Evolutionary conservation across 148 eudicot species (phyloP).

Genomic region (Nyssa sinensis): DNA sequence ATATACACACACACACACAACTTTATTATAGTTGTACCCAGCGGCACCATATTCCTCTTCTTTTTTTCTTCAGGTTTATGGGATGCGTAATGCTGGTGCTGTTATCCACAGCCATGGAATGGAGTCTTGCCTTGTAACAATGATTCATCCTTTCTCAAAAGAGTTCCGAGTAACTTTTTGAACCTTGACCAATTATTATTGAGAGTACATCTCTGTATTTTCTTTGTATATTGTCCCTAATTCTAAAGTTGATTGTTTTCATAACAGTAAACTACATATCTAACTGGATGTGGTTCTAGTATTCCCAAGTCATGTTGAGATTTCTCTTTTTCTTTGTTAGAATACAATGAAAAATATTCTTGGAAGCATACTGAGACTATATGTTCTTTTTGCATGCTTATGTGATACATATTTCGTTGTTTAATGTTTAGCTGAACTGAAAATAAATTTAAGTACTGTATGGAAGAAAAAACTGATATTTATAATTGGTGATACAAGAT

Average conservation of each 20-base stretch:
- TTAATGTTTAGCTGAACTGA: too few relatives aligned
- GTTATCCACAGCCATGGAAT: conserved; percentile 14
- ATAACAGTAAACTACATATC: neutral
- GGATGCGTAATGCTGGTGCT: conserved; percentile 16
- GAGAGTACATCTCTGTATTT: neutral
- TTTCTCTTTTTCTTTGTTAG: neutral
- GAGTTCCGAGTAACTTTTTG: conserved; percentile 9
- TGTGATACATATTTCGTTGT: too few relatives aligned
- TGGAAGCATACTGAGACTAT: neutral
- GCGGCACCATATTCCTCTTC: too few relatives aligned
- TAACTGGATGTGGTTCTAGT: neutral
- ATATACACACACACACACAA: too few relatives aligned
- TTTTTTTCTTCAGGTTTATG: conserved; percentile 6
- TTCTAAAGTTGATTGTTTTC: neutral
- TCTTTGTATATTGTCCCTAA: neutral
- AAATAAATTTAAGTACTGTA: too few relatives aligned
- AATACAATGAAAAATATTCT: neutral
- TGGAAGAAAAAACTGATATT: too few relatives aligned
- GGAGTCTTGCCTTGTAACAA: conserved; percentile 15
- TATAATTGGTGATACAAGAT: too few relatives aligned
- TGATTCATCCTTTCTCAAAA: conserved; percentile 11
- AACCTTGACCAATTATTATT: neutral
- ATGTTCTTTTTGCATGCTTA: too few relatives aligned
- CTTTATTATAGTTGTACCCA: too few relatives aligned
- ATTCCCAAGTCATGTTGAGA: neutral